These are phyloP conservation scores for Panaeolus cyanescens DNA, from an alignment of 768 basidiomycete species.

Conservation along the genomic window DNA sequence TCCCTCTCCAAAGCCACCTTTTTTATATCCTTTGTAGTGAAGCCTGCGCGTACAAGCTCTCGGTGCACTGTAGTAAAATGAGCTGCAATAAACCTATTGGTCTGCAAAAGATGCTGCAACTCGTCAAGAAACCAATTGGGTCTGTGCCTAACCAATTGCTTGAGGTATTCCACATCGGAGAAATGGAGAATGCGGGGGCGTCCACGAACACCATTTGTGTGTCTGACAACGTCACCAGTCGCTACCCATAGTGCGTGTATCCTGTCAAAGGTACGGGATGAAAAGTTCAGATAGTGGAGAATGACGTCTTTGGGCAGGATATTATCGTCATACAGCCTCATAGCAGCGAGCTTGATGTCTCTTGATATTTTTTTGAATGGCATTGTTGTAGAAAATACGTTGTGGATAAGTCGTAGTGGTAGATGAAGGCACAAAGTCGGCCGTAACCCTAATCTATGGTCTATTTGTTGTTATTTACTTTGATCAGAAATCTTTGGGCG, in stretches of 20 bases:
- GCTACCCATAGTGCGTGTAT: not conserved
- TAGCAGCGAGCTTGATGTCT: too few species aligned
- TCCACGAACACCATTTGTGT: not conserved
- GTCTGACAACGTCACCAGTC: constrained; percentile 6
- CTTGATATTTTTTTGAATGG: too few species aligned
- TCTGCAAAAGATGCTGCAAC: constrained; percentile 20
- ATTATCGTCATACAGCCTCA: constrained; percentile 4
- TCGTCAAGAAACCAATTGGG: constrained; percentile 33
- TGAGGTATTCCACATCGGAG: not conserved
- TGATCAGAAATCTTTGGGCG: too few species aligned
- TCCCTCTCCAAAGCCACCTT: constrained; percentile 33
- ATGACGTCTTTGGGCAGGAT: not conserved
- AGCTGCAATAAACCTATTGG: constrained; percentile 28
- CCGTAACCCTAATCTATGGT: too few species aligned
- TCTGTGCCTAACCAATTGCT: not conserved
- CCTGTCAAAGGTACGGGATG: not conserved
- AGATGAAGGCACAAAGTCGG: too few species aligned
- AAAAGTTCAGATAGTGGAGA: not conserved
- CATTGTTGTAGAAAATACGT: too few species aligned
- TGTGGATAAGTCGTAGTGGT: too few species aligned
- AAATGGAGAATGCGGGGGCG: not conserved
- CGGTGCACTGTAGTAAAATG: constrained; percentile 30
- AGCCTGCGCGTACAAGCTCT: constrained; percentile 19
- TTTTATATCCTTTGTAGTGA: constrained; percentile 25
- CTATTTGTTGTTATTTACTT: too few species aligned